These are phyloP conservation scores for Coemansia sp. DNA, from an alignment of 192 early-diverging fungal genomes.

Conservation along the genomic window DNA sequence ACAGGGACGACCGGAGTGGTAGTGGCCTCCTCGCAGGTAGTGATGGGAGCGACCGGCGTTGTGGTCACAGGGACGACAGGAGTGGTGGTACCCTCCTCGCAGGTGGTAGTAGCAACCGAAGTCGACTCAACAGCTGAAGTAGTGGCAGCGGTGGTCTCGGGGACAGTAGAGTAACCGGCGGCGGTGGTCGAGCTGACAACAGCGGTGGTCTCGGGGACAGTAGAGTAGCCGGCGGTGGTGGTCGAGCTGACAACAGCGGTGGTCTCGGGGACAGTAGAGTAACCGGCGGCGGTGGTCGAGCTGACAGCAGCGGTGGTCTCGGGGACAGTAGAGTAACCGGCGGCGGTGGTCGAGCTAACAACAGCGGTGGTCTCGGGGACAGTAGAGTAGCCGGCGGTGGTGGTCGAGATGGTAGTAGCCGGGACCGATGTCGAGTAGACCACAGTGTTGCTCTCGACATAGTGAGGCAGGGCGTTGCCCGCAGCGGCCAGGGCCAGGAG, in stretches of 20 bases:
- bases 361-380: constrained; percentile 12
- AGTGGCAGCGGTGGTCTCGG: constrained; percentile 4
- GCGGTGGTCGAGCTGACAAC: neutral
- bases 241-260: neutral
- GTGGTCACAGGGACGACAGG: neutral
- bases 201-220: constrained; percentile 13
- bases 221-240: constrained; percentile 10
- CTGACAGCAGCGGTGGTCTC: neutral
- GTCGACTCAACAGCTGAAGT: constrained; percentile 8
- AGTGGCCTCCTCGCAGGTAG: too few species aligned
- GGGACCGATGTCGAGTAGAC: neutral
- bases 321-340: neutral
- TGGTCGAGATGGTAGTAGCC: neutral
- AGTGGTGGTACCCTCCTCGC: constrained; percentile 2
- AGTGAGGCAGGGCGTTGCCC: constrained; percentile 33
- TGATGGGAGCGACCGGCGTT: neutral
- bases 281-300: neutral
- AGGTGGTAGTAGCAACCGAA: neutral
- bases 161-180: neutral
- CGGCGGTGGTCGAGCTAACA: too few species aligned
- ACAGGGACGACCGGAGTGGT: neutral
- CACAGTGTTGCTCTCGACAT: constrained; percentile 33
- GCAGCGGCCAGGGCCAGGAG: constrained; percentile 40
- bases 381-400: constrained; percentile 18
- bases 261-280: neutral